Conservation (phyloP, 2,329 filamentous ascomycete genomes). For the Fusarium newnesense region DNA sequence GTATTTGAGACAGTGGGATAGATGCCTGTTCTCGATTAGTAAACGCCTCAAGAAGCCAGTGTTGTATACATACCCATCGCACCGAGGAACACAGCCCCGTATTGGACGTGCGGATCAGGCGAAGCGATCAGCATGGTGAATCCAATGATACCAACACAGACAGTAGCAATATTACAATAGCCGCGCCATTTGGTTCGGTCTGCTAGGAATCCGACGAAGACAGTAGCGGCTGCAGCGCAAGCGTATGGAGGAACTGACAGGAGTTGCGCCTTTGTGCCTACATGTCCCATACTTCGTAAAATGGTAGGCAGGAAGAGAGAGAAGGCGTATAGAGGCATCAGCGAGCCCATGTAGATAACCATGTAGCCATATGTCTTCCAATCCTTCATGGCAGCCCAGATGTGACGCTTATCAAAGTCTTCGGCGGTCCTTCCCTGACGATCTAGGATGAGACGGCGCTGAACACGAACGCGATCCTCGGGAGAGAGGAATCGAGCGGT, state of each 20-base stretch:
- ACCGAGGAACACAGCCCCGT: slow-evolving; percentile 75
- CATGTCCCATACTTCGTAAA: slow-evolving; percentile 50
- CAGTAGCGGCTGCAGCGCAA: slow-evolving; percentile 69
- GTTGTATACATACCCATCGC: slow-evolving; percentile 51
- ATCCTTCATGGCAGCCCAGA: slow-evolving; percentile 76
- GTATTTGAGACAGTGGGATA: slow-evolving; percentile 78
- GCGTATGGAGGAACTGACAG: slow-evolving; percentile 70
- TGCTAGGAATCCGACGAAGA: slow-evolving; percentile 71
- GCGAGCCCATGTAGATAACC: slow-evolving; percentile 59
- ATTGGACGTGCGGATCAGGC: slow-evolving; percentile 65
- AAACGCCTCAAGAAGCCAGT: accelerated
- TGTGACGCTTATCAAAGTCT: slow-evolving; percentile 74
- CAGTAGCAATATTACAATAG: slow-evolving; percentile 72
- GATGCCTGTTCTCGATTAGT: slow-evolving; percentile 62
- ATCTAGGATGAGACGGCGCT: slow-evolving; percentile 74
- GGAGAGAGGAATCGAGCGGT: slow-evolving; percentile 74
- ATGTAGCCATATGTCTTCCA: slow-evolving; percentile 75
- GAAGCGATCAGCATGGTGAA: slow-evolving; percentile 73
- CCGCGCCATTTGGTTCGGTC: slow-evolving; percentile 73
- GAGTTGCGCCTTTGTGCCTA: slow-evolving; percentile 59
- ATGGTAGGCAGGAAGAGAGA: slow-evolving; percentile 69
- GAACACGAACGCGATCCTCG: slow-evolving; percentile 73
- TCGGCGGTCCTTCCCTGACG: slow-evolving; percentile 76
- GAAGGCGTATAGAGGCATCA: slow-evolving; percentile 63
- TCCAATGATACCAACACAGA: slow-evolving; percentile 70